Evolutionary conservation across 495 filamentous ascomycete species (phyloP).

Genomic region (Podospora pseudocomata): DNA sequence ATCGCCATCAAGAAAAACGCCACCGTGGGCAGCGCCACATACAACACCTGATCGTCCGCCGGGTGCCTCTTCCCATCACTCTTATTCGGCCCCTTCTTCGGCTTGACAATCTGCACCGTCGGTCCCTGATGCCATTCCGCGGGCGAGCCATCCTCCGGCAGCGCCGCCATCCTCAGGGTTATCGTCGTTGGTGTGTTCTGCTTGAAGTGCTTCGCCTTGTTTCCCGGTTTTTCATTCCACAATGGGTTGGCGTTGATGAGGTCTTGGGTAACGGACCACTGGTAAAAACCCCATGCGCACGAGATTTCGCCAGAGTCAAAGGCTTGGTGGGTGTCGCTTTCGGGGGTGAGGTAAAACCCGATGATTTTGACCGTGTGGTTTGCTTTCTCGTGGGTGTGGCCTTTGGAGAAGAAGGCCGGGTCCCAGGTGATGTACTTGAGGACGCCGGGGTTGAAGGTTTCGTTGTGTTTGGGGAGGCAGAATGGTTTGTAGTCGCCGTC

Average conservation of each 20-base stretch:
- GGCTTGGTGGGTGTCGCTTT: slow-evolving; percentile 1
- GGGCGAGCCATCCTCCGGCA: neutral
- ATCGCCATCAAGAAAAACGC: neutral
- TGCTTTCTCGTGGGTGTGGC: neutral
- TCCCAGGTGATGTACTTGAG: slow-evolving; percentile 1
- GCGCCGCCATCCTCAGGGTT: neutral
- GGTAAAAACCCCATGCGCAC: neutral
- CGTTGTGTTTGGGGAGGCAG: slow-evolving; percentile 4
- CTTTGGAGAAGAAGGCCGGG: neutral
- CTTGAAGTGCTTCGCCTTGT: neutral
- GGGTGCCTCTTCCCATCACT: neutral
- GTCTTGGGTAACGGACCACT: neutral
- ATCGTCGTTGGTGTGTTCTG: neutral
- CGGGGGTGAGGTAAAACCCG: slow-evolving; percentile 1
- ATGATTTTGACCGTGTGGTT: slow-evolving; percentile 1
- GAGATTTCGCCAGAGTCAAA: neutral
- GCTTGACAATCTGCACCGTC: neutral
- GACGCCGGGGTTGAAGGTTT: neutral
- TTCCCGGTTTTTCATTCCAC: neutral
- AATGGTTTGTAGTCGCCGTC: neutral
- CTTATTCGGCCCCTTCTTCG: neutral
- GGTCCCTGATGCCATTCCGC: neutral
- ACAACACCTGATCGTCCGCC: neutral
- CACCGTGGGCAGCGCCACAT: slow-evolving; percentile 2
- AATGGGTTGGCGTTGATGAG: neutral